A percentile compares a stretch with the other conserved stretches of the same genome.
Evolutionary conservation across 2,329 filamentous ascomycete species (phyloP).

Genomic region (Claviceps citrina): DNA sequence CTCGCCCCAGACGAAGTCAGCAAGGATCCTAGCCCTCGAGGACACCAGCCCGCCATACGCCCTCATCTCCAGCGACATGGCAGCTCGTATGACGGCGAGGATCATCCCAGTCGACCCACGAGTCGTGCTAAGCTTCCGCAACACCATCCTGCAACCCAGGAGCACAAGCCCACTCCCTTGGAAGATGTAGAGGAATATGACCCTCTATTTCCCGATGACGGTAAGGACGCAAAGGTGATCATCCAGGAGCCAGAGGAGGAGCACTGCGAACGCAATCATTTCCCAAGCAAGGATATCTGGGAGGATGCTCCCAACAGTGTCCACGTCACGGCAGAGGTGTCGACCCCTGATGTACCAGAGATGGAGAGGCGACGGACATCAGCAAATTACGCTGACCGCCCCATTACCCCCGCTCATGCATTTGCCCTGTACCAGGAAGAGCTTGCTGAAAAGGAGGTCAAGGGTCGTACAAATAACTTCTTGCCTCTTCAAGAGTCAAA

Average conservation of each 20-base stretch:
- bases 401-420: constrained; percentile 43
- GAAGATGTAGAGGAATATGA: constrained; percentile 91
- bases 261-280: constrained; percentile 48
- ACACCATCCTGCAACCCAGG: constrained; percentile 35
- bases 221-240: constrained; percentile 28
- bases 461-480: constrained; percentile 15
- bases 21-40: constrained; percentile 53
- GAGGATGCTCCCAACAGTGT: constrained; percentile 85
- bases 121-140: constrained; percentile 43
- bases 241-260: constrained; percentile 20
- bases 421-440: constrained; percentile 54
- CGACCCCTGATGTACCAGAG: constrained; percentile 47
- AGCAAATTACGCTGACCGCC: constrained; percentile 17
- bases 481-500: constrained; percentile 17
- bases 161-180: constrained; percentile 52
- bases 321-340: constrained; percentile 66
- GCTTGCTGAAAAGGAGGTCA: constrained; percentile 41
- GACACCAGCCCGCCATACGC: constrained; percentile 67
- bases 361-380: constrained; percentile 23
- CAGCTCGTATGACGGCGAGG: constrained; percentile 40
- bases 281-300: constrained; percentile 94
- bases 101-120: constrained; percentile 46
- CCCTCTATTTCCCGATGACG: constrained; percentile 76
- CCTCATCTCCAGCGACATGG: constrained; percentile 50
- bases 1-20: constrained; percentile 76